phyloP scores from a whole-genome alignment of 371 early-diverging fungal genomes.

The Coemansia sp. region DNA sequence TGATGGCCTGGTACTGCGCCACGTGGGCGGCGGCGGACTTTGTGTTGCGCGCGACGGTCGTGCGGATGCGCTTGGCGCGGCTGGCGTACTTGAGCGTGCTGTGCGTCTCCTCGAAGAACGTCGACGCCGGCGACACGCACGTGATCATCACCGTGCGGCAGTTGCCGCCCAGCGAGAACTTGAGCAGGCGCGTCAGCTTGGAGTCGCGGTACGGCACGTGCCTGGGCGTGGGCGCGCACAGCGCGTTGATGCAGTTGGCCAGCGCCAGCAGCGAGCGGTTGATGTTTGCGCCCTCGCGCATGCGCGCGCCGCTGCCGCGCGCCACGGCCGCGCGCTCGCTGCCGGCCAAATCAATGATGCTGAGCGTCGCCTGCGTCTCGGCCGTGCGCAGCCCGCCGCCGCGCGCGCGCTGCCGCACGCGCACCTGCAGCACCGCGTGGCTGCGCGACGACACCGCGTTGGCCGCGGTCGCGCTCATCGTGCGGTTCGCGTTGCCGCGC shows the following conservation, averaged over 20 bases:
- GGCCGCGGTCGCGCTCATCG: conserved; percentile 89
- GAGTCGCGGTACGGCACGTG: conserved; percentile 86
- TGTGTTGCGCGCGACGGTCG: conserved; percentile 59
- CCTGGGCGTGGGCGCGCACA: conserved; percentile 68
- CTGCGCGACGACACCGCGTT: conserved; percentile 62
- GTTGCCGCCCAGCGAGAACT: conserved; percentile 80
- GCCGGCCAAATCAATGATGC: conserved; percentile 91
- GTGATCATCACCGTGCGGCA: conserved; percentile 87
- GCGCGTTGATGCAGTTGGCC: conserved; percentile 91
- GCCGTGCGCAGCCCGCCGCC: conserved; percentile 72
- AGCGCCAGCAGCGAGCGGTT: conserved; percentile 85
- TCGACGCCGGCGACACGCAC: conserved; percentile 70
- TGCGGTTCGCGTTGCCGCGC: conserved; percentile 77
- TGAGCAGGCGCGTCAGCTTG: conserved; percentile 83
- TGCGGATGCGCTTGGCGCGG: conserved; percentile 78
- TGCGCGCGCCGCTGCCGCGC: conserved; percentile 64
- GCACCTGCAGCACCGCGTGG: conserved; percentile 94
- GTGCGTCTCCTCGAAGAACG: conserved; percentile 79
- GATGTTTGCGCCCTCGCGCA: conserved; percentile 88
- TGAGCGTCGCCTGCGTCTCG: conserved; percentile 66
- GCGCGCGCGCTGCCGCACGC: conserved; percentile 68
- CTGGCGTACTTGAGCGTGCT: conserved; percentile 91
- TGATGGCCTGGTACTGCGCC: conserved; percentile 61
- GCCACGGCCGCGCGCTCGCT: conserved; percentile 79
- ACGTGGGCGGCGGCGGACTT: conserved; percentile 58